phyloP scores from a whole-genome alignment of 768 basidiomycete genomes.

The Mycena vitilis region DNA sequence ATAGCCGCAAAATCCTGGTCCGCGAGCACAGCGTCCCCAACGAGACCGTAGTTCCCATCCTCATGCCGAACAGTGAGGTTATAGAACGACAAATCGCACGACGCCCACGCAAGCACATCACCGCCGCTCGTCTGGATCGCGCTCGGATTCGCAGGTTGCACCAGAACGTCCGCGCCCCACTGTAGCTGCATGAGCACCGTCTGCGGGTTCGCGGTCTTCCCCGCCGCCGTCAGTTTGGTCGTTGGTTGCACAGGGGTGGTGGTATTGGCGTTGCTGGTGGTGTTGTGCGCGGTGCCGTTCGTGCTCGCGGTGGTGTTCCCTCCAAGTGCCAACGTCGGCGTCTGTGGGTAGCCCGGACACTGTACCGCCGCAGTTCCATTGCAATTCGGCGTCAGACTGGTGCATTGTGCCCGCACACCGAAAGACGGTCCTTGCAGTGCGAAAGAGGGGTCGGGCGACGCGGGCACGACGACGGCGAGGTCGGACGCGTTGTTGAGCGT shows the following conservation, averaged over 20 bases:
- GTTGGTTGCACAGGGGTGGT: neutral
- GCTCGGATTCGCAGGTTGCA: constrained; percentile 1
- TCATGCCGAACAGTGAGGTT: constrained; percentile 23
- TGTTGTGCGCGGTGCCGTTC: neutral
- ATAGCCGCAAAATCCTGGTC: constrained; percentile 15
- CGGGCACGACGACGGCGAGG: constrained; percentile 23
- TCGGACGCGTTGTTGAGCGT: constrained; percentile 26
- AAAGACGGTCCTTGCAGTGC: constrained; percentile 18
- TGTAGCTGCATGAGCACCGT: constrained; percentile 24
- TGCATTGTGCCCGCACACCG: constrained; percentile 26
- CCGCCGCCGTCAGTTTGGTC: neutral
- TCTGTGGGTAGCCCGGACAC: constrained; percentile 5
- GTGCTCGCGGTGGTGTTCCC: constrained; percentile 2
- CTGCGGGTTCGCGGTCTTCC: constrained; percentile 20
- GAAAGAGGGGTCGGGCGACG: neutral
- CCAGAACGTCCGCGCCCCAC: constrained; percentile 3
- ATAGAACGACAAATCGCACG: constrained; percentile 27
- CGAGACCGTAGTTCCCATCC: constrained; percentile 12
- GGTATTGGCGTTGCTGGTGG: neutral
- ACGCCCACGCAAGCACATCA: constrained; percentile 24
- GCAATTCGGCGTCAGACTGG: constrained; percentile 24
- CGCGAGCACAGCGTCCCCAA: constrained; percentile 6
- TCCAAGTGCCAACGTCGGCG: neutral
- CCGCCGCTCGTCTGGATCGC: constrained; percentile 10
- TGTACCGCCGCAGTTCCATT: neutral